Conservation (phyloP, 139 green algal genomes). For the Haematococcus sp. region DNA sequence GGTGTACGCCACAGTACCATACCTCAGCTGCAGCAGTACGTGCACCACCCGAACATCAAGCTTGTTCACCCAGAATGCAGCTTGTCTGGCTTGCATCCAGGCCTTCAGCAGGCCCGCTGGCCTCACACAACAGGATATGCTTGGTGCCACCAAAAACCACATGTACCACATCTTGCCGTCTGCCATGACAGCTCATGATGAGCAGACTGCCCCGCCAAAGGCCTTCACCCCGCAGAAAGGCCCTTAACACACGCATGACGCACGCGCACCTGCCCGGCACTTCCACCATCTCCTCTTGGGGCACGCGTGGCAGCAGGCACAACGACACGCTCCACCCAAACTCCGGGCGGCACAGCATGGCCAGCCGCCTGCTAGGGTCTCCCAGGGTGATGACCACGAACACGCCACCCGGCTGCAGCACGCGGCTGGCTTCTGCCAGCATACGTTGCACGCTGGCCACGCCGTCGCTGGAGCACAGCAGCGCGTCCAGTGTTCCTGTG, state of each 20-base stretch:
- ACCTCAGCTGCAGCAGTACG: too few species aligned
- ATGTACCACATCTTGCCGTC: too few species aligned
- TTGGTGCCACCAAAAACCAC: neutral
- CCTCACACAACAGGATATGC: neutral
- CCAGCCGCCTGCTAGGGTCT: slow-evolving; percentile 27
- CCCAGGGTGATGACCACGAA: slow-evolving; percentile 45
- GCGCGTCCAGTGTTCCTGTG: slow-evolving; percentile 42
- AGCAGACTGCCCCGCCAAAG: too few species aligned
- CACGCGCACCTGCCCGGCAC: neutral
- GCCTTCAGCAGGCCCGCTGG: too few species aligned
- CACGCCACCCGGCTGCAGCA: slow-evolving; percentile 32
- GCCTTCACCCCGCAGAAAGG: too few species aligned
- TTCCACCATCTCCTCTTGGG: neutral
- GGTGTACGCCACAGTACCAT: neutral
- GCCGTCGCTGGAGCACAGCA: slow-evolving; percentile 41
- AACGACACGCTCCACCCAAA: slow-evolving; percentile 37
- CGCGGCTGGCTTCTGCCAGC: slow-evolving; percentile 14
- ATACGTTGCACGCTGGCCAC: slow-evolving; percentile 21
- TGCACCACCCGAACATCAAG: too few species aligned
- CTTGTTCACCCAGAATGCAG: too few species aligned
- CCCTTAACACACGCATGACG: too few species aligned
- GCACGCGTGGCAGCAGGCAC: slow-evolving; percentile 20
- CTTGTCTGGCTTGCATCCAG: too few species aligned
- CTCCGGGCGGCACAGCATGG: slow-evolving; percentile 19
- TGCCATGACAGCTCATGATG: too few species aligned